Percentiles rank a stretch among this genome's conserved stretches.
phyloP scores from a whole-genome alignment of 805 yeast genomes.

The Schizosaccharomyces osmophilus region DNA sequence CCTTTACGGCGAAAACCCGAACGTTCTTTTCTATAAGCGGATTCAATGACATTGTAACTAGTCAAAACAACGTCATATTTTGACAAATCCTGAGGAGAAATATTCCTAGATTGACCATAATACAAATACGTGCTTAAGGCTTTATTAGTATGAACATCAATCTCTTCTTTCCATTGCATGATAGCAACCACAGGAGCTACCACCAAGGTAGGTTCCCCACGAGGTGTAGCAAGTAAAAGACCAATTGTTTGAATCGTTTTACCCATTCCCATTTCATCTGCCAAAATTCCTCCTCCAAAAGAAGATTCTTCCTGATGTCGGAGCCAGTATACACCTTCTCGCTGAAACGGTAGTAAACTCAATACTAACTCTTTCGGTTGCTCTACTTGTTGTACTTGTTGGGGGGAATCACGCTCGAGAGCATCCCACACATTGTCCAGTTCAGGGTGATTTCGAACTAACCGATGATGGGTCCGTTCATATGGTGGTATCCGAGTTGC shows the following conservation, averaged over 20 bases:
- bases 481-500: not conserved
- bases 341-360: slow-evolving; percentile 63
- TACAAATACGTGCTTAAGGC: slow-evolving; percentile 41
- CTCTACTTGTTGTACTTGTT: slow-evolving; percentile 20
- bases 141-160: slow-evolving; percentile 58
- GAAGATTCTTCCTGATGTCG: slow-evolving; percentile 51
- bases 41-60: slow-evolving; percentile 66
- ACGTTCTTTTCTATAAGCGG: slow-evolving; percentile 56
- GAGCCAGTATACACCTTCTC: slow-evolving; percentile 84
- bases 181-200: slow-evolving; percentile 97
- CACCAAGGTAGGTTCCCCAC: slow-evolving; percentile 55
- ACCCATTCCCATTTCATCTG: slow-evolving; percentile 99
- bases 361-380: slow-evolving; percentile 66
- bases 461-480: slow-evolving; percentile 14
- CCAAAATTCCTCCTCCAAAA: slow-evolving; percentile 75
- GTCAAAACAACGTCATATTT: slow-evolving; percentile 57
- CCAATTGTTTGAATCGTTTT: slow-evolving; percentile 93
- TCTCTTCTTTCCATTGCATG: slow-evolving; percentile 93
- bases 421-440: slow-evolving; percentile 46
- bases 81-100: slow-evolving; percentile 23
- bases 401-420: slow-evolving; percentile 27
- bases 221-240: slow-evolving; percentile 31
- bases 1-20: slow-evolving; percentile 61
- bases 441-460: slow-evolving; percentile 60
- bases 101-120: slow-evolving; percentile 39